Conservation (phyloP, 1,284 basidiomycete species). For the Boletellus deceptivus region DNA sequence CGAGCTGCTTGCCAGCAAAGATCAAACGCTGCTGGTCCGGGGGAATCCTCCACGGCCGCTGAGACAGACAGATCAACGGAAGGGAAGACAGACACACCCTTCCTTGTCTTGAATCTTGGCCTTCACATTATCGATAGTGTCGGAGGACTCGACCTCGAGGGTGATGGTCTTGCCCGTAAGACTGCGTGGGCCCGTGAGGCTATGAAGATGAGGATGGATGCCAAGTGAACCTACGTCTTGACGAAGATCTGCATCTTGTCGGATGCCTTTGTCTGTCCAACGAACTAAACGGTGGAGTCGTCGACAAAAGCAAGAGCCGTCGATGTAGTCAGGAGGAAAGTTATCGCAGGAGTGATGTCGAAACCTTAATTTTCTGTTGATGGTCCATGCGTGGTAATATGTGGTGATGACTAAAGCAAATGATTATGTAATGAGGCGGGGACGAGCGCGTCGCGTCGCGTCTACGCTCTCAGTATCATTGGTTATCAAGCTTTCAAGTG, state of each 20-base stretch:
- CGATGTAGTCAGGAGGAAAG: constrained; percentile 17
- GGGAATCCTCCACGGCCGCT: constrained; percentile 60
- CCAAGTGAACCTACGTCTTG: constrained; percentile 68
- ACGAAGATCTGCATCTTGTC: constrained; percentile 91
- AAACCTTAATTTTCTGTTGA: constrained; percentile 38
- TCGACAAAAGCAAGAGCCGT: constrained; percentile 70
- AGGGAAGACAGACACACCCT: constrained; percentile 51
- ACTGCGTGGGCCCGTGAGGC: constrained; percentile 41
- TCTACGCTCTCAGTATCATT: neutral
- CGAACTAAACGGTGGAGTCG: constrained; percentile 83
- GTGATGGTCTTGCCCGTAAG: constrained; percentile 77
- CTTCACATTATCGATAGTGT: constrained; percentile 97
- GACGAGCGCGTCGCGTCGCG: constrained; percentile 25
- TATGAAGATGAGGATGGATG: neutral
- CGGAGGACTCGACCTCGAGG: constrained; percentile 29
- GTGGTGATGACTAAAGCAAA: constrained; percentile 14
- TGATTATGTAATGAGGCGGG: constrained; percentile 11
- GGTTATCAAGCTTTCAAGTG: neutral
- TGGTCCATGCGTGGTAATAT: constrained; percentile 43
- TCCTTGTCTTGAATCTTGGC: constrained; percentile 96
- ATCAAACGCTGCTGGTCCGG: constrained; percentile 97
- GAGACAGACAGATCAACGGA: neutral
- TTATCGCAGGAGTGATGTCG: constrained; percentile 12
- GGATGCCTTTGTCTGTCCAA: constrained; percentile 81
- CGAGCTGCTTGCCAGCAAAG: constrained; percentile 98